Evolutionary conservation across 2,329 filamentous ascomycete species (phyloP).

Genomic region (Colletotrichum gigasporum): DNA sequence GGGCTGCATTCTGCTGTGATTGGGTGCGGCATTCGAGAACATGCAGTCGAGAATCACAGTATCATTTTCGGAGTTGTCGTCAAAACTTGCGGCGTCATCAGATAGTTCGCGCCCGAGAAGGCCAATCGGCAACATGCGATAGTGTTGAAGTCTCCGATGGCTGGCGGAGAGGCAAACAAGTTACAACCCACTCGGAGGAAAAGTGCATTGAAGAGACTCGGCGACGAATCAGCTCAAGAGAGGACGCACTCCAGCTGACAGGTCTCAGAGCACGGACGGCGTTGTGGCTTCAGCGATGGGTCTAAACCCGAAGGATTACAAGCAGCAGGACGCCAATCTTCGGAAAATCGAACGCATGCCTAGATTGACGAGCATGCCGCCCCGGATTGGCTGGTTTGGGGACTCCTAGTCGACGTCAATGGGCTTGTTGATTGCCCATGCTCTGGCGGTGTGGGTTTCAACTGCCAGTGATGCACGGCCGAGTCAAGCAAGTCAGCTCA

Average conservation of each 20-base stretch:
- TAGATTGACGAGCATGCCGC: constrained; percentile 8
- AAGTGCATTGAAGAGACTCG: too few relatives aligned
- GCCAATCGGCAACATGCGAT: not conserved
- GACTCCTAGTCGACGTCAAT: not conserved
- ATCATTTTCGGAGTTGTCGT: not conserved
- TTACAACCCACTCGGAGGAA: not conserved
- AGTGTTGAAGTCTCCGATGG: constrained; percentile 1
- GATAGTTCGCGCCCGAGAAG: not conserved
- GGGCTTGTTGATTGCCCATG: constrained; percentile 13
- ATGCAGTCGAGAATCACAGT: too few relatives aligned
- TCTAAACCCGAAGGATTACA: constrained; percentile 11
- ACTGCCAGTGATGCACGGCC: not conserved
- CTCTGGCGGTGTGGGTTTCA: constrained; percentile 17
- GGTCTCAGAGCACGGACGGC: constrained; percentile 25
- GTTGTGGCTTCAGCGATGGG: constrained; percentile 6
- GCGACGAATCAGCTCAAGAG: constrained; percentile 3
- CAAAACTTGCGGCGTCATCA: not conserved
- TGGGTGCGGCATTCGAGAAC: too few relatives aligned
- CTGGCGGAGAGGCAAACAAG: not conserved
- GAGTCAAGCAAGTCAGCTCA: constrained; percentile 6
- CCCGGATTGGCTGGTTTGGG: constrained; percentile 12
- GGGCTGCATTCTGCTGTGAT: not conserved
- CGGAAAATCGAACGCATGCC: constrained; percentile 15
- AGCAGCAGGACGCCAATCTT: constrained; percentile 1
- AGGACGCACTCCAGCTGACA: not conserved